These are phyloP conservation scores for Diplodia scrobiculata DNA, from an alignment of 2,329 filamentous ascomycete species.

Conservation along the genomic window DNA sequence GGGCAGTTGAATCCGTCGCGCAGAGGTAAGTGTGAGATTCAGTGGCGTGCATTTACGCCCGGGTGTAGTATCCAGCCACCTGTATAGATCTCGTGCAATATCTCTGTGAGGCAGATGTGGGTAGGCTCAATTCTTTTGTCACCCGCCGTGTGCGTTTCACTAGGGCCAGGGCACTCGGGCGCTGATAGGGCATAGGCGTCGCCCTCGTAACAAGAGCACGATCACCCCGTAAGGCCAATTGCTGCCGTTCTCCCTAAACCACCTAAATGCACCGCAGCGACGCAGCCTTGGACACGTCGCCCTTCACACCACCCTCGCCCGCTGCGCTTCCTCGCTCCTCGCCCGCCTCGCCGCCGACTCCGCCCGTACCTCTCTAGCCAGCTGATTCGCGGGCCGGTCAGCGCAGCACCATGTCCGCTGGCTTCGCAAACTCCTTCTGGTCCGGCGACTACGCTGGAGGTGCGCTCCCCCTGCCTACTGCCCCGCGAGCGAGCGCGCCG, in stretches of 20 bases:
- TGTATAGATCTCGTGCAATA: no score
- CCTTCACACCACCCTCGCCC: background rate
- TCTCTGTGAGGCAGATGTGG: no score
- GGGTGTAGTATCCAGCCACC: no score
- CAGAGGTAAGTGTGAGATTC: no score
- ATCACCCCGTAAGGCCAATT: conserved; percentile 19
- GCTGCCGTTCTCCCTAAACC: background rate
- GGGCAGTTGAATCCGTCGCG: no score
- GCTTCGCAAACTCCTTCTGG: conserved; percentile 97
- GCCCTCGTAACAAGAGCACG: conserved; percentile 25
- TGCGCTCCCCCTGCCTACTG: conserved; percentile 47
- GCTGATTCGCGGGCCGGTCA: conserved; percentile 26
- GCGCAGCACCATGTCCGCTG: conserved; percentile 33
- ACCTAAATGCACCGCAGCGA: background rate
- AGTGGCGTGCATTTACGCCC: no score
- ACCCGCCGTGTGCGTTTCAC: no score
- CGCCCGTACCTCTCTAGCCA: conserved; percentile 11
- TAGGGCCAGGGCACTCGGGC: background rate
- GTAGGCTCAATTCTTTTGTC: no score
- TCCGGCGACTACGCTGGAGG: conserved; percentile 95
- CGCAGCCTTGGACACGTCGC: background rate
- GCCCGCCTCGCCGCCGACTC: background rate
- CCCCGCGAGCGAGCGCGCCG: conserved; percentile 11
- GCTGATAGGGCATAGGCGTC: conserved; percentile 13
- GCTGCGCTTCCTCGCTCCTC: background rate